Evolutionary conservation across 2,329 filamentous ascomycete species (phyloP).

Genomic region (Fusarium penzigii): DNA sequence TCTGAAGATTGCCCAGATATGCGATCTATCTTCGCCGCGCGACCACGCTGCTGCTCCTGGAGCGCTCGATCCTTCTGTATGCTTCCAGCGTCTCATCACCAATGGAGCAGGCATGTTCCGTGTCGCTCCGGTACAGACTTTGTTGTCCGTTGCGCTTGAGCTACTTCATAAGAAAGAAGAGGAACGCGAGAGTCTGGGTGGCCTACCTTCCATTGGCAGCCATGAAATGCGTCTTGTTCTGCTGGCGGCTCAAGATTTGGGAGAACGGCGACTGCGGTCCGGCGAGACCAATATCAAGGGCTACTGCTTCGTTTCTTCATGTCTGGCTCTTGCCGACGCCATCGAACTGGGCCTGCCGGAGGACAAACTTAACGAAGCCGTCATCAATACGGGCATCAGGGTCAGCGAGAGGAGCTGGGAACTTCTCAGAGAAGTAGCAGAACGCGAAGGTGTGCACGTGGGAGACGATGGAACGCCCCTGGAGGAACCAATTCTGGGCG

Average conservation of each 20-base stretch:
- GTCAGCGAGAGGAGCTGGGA: constrained; percentile 31
- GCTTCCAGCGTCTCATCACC: constrained; percentile 42
- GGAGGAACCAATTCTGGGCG: neutral
- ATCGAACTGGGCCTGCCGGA: constrained; percentile 32
- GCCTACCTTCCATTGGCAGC: constrained; percentile 31
- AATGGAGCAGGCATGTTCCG: constrained; percentile 46
- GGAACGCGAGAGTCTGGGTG: constrained; percentile 34
- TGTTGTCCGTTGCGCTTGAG: constrained; percentile 48
- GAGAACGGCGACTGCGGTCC: constrained; percentile 36
- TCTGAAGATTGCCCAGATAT: constrained; percentile 37
- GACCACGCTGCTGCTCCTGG: constrained; percentile 13
- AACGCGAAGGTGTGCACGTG: constrained; percentile 19
- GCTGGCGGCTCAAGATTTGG: constrained; percentile 33
- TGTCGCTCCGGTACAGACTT: constrained; percentile 40
- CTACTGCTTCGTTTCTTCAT: constrained; percentile 37
- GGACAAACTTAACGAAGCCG: constrained; percentile 32
- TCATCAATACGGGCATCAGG: constrained; percentile 28
- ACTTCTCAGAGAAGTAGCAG: constrained; percentile 37
- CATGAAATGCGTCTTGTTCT: constrained; percentile 36
- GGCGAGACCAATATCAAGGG: constrained; percentile 48
- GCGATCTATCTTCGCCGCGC: constrained; percentile 26
- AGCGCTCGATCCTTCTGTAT: constrained; percentile 22
- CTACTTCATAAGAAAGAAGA: constrained; percentile 47
- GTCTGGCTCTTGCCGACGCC: constrained; percentile 36
- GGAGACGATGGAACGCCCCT: constrained; percentile 13